Percentiles rank a stretch among this genome's conserved stretches.
Evolutionary conservation across 2,329 filamentous ascomycete species (phyloP).

Genomic region (Coniella lustricola): DNA sequence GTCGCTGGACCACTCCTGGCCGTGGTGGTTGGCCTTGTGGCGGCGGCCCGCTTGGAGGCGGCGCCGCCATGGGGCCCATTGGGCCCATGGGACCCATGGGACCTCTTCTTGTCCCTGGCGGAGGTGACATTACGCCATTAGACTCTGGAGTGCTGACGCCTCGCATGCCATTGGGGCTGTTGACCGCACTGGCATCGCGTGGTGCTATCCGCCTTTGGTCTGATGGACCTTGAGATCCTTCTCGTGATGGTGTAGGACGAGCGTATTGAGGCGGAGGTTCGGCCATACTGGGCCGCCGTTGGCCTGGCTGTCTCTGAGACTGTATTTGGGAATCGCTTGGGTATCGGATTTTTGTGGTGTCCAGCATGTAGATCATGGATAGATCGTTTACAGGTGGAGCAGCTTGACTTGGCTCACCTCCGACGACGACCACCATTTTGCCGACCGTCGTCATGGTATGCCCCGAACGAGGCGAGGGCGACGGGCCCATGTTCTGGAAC

Average conservation of each 20-base stretch:
- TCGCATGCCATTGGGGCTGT: slow-evolving; percentile 35
- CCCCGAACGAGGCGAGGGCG: slow-evolving; percentile 84
- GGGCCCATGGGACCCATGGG: slow-evolving; percentile 33
- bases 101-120: slow-evolving; percentile 31
- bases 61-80: slow-evolving; percentile 30
- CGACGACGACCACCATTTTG: slow-evolving; percentile 86
- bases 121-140: slow-evolving; percentile 25
- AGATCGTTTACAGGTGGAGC: slow-evolving; percentile 75
- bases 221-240: slow-evolving; percentile 44
- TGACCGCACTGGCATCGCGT: slow-evolving; percentile 28
- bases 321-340: slow-evolving; percentile 63
- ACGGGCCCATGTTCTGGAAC: slow-evolving; percentile 98
- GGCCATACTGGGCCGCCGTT: slow-evolving; percentile 27
- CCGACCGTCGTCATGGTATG: slow-evolving; percentile 97
- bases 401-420: slow-evolving; percentile 87
- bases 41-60: slow-evolving; percentile 42
- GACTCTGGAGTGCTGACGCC: slow-evolving; percentile 34
- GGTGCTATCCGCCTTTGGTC: slow-evolving; percentile 42
- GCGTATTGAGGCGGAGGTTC: slow-evolving; percentile 23
- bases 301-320: slow-evolving; percentile 21
- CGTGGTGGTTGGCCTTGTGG: slow-evolving; percentile 49
- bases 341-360: slow-evolving; percentile 94
- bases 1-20: slow-evolving; percentile 36
- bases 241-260: slow-evolving; percentile 38
- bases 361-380: slow-evolving; percentile 81